Conservation (phyloP, 306 rosid species). For the Malus fusca region DNA sequence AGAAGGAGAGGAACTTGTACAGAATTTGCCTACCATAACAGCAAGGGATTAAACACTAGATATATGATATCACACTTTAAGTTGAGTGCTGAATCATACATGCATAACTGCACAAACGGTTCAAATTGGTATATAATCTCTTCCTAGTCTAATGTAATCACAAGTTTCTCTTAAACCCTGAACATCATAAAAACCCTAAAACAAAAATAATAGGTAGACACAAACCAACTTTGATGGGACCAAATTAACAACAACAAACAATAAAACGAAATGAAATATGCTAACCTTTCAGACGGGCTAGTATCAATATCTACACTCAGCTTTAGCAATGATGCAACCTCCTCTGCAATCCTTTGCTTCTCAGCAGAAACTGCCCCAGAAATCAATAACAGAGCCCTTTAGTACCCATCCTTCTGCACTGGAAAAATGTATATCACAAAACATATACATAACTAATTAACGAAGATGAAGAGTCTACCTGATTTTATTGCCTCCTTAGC, state of each 20-base stretch:
- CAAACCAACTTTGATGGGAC: not conserved
- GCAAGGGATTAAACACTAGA: not conserved
- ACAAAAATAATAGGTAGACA: not conserved
- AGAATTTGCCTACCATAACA: not conserved
- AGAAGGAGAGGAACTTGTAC: not conserved
- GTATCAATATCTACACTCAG: slow-evolving; percentile 77
- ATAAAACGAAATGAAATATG: not conserved
- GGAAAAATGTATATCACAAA: slow-evolving; percentile 13
- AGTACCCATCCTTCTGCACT: slow-evolving; percentile 20
- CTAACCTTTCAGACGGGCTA: slow-evolving; percentile 64
- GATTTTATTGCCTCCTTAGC: slow-evolving; percentile 72
- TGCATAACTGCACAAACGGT: not conserved
- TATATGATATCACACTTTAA: not conserved
- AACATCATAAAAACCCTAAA: not conserved
- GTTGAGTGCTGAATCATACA: not conserved
- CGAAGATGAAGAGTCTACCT: slow-evolving; percentile 38
- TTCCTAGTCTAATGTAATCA: not conserved
- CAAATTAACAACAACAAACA: not conserved
- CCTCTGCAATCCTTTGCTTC: slow-evolving; percentile 81
- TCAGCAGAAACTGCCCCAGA: slow-evolving; percentile 63
- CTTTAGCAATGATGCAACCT: slow-evolving; percentile 78
- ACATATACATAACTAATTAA: slow-evolving; percentile 15
- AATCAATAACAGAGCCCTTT: slow-evolving; percentile 25
- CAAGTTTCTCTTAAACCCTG: not conserved
- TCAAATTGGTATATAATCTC: no score